Conservation (phyloP, 169 alveolate genomes). For the Cystoisospora suis region DNA sequence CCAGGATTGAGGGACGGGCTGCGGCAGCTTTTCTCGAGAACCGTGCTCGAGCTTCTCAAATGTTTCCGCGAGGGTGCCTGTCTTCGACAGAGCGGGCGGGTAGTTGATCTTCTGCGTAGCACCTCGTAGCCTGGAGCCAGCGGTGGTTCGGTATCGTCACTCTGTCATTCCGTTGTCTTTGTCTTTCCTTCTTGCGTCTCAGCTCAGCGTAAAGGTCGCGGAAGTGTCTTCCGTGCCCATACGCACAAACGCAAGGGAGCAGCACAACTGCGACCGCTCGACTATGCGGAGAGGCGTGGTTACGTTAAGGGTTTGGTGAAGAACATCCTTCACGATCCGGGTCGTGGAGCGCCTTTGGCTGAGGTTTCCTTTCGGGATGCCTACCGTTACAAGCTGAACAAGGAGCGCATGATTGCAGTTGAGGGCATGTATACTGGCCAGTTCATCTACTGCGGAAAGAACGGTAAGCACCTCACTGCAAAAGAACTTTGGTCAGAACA, state of each 20-base stretch:
- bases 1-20: no score
- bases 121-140: no score
- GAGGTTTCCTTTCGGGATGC: conserved; percentile 96
- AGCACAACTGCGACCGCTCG: conserved; percentile 94
- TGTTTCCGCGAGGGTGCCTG: no score
- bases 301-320: conserved; percentile 93
- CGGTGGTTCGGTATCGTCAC: no score
- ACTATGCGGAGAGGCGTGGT: conserved; percentile 92
- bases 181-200: conserved; percentile 30
- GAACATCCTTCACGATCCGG: conserved; percentile 98
- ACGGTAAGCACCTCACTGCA: conserved; percentile 54
- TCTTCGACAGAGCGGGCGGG: no score
- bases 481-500: no score
- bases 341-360: conserved; percentile 99
- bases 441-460: conserved; percentile 96
- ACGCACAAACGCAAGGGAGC: conserved; percentile 94
- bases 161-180: no score
- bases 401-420: conserved; percentile 96
- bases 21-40: no score
- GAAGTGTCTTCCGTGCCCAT: conserved; percentile 94
- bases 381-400: conserved; percentile 92
- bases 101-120: no score
- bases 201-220: conserved; percentile 97
- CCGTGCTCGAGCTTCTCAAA: no score
- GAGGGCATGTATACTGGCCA: conserved; percentile 99